These are phyloP conservation scores for Exophiala xenobiotica DNA, from an alignment of 2,329 filamentous ascomycete genomes.

Conservation along the genomic window DNA sequence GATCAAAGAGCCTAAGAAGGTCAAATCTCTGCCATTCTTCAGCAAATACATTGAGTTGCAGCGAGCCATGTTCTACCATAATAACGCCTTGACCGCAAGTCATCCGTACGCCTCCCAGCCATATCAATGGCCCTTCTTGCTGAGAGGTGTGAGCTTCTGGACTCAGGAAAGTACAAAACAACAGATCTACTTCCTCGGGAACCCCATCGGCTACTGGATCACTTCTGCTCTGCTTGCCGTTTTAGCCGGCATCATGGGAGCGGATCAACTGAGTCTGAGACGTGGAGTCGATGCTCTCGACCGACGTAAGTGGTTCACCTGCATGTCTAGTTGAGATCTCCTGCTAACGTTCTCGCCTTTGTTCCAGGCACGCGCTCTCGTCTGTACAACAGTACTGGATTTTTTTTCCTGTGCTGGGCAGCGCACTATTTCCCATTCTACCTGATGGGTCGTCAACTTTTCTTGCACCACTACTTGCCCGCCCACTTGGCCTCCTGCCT, in stretches of 20 bases:
- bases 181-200: conserved; percentile 98
- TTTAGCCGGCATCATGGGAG: conserved; percentile 85
- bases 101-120: conserved; percentile 95
- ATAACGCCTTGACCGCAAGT: conserved; percentile 94
- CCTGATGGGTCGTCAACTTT: conserved; percentile 96
- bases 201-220: conserved; percentile 97
- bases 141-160: conserved; percentile 98
- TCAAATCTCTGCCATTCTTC: conserved; percentile 84
- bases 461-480: conserved; percentile 96
- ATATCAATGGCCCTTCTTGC: conserved; percentile 96
- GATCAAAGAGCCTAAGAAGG: conserved; percentile 70
- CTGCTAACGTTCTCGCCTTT: not conserved
- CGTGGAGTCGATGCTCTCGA: conserved; percentile 92
- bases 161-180: conserved; percentile 91
- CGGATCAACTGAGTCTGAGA: conserved; percentile 89
- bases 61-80: conserved; percentile 98
- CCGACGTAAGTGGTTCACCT: conserved; percentile 70
- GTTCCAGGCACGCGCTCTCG: conserved; percentile 75
- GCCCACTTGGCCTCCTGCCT: conserved; percentile 88
- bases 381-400: conserved; percentile 96
- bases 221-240: conserved; percentile 88
- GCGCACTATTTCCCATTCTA: conserved; percentile 97
- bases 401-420: conserved; percentile 98
- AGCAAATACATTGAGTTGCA: conserved; percentile 96
- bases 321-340: no score